phyloP scores from a whole-genome alignment of 2,329 filamentous ascomycete genomes.

The Microsporum audouinii region DNA sequence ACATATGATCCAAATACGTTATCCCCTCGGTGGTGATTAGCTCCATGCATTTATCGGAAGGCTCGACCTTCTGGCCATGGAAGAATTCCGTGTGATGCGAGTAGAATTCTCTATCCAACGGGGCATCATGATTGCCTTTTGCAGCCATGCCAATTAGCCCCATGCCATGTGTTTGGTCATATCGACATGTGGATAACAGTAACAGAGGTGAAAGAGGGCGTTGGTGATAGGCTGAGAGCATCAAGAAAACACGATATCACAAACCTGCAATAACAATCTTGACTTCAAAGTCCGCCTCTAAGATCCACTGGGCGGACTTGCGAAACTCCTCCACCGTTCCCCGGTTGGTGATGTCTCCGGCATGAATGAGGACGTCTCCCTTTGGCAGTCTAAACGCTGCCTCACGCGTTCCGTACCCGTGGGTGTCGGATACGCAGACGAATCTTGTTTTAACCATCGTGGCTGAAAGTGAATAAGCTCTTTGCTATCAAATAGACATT shows the following conservation, averaged over 20 bases:
- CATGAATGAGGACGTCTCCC: conserved; percentile 49
- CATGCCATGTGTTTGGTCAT: background rate
- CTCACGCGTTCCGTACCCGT: conserved; percentile 40
- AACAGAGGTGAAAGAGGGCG: background rate
- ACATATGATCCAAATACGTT: conserved; percentile 43
- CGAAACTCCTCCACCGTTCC: conserved; percentile 42
- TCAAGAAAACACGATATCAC: background rate
- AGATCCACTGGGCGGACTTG: conserved; percentile 43
- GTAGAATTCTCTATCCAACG: conserved; percentile 42
- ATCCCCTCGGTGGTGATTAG: conserved; percentile 31
- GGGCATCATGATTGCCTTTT: conserved; percentile 48
- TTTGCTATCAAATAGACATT: background rate
- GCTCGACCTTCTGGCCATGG: conserved; percentile 37
- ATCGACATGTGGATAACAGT: background rate
- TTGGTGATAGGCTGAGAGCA: background rate
- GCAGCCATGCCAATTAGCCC: background rate
- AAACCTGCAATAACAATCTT: conserved; percentile 47
- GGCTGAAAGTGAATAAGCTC: background rate
- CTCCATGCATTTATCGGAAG: conserved; percentile 34
- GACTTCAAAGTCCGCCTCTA: conserved; percentile 41
- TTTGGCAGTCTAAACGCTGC: conserved; percentile 41
- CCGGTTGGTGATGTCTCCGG: conserved; percentile 48
- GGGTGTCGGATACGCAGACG: conserved; percentile 50
- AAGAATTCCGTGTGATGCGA: conserved; percentile 30
- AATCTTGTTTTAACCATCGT: conserved; percentile 37